Base-by-base conservation (phyloP, 768 basidiomycete species). In the Suillus hirtellus region DNA sequence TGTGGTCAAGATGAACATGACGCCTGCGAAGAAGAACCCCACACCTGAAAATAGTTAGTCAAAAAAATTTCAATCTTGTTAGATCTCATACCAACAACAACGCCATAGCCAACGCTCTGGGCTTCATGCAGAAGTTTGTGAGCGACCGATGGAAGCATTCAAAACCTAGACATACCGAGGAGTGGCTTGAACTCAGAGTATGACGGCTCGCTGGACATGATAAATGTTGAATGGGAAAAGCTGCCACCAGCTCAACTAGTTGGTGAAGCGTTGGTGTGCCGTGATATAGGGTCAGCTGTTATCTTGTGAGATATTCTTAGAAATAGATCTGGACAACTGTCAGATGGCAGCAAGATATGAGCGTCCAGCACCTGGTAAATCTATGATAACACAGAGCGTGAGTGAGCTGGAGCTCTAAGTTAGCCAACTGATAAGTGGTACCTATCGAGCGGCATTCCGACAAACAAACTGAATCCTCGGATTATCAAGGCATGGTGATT, bases 101-200 rank as follows among this genome's bases (percentile, higher is more conserved):
- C 80, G 12, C 82, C 80, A 78, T 81, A 83, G 24, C 81, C 82
- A 11, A 82, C 80, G 63, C 81, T 79, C 68, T 81, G 74, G 27
- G 67, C 81, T 81, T 42, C 35, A n/a, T 60, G 4, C n/a, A 37
- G 40, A 61, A 54, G 38, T 11, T 19, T 7, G 7, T 53, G 43
- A 38, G 6, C 31, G 31, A n/a, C 24, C 31, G 31, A n/a, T 31
- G 35, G 19, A 38, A 34, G 38, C n/a, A 44, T 34, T 47, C 21
- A 15, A 34, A 19, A 1, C 21, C 24, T 12, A 27, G 15, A 68
- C 74, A 19, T 61, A 81, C 79, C 59, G 4, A 81, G 72, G 27
- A 80, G 66, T 49, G 80, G 80, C 60, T 73, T 79, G 69, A 81
- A 81, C 52, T 78, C 78, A 38, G 78, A 74, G 21, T 71, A 72